phyloP scores from a whole-genome alignment of 257 asterid genomes.

The Nicotiana otophora region DNA sequence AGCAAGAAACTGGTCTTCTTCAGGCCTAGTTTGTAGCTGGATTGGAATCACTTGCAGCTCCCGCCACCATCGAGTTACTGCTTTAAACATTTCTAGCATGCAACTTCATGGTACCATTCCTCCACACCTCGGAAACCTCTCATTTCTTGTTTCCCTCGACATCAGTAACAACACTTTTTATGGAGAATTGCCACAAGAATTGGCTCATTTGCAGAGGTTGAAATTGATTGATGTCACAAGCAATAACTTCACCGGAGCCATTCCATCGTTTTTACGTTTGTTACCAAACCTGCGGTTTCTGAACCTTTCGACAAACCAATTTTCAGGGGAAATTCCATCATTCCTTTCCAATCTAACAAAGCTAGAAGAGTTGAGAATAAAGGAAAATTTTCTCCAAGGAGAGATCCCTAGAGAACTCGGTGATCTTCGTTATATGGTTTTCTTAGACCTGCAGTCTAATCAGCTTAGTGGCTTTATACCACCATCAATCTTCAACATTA shows the following conservation, averaged over 20 bases:
- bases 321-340: not conserved
- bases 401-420: not conserved
- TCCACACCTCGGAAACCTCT: not conserved
- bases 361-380: not conserved
- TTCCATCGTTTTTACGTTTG: not conserved
- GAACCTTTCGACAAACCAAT: not conserved
- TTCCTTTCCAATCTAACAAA: not conserved
- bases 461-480: not conserved
- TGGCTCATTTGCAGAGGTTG: not conserved
- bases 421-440: not conserved
- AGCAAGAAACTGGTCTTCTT: not conserved
- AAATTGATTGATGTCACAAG: not conserved
- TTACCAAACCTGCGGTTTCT: not conserved
- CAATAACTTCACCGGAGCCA: not conserved
- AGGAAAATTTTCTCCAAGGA: not conserved
- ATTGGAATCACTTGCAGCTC: constrained; percentile 1
- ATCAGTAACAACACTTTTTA: not conserved
- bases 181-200: not conserved
- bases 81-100: not conserved
- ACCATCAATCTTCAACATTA: not conserved
- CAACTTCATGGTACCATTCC: not conserved
- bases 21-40: not conserved
- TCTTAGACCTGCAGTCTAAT: not conserved
- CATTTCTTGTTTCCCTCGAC: not conserved
- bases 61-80: not conserved